Evolutionary conservation across 331 rosid species (phyloP).

Genomic region (Arachis monticola): DNA sequence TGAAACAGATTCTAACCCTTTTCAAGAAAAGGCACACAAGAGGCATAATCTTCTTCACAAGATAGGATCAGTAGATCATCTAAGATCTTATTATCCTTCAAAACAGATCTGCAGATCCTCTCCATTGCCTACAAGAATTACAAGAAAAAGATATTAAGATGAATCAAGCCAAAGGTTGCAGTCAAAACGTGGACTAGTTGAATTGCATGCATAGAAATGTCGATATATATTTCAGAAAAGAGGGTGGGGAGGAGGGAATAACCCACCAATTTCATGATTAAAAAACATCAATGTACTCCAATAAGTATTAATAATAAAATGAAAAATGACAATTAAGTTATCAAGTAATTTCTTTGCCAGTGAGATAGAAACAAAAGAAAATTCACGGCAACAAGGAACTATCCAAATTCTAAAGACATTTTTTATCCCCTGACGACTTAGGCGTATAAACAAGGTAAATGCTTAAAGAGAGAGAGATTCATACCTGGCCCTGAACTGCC

Average conservation of each 20-base stretch:
- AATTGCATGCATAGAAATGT: constrained; percentile 10
- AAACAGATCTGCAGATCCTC: constrained; percentile 65
- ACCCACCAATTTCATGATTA: constrained; percentile 20
- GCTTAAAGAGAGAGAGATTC: constrained; percentile 29
- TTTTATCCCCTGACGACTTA: not conserved
- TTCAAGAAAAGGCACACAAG: constrained; percentile 78
- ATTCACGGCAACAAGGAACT: constrained; percentile 20
- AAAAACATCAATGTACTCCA: constrained; percentile 8
- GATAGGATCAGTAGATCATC: constrained; percentile 84
- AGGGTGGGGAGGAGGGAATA: not conserved
- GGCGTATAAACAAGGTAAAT: constrained; percentile 13
- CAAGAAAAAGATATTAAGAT: constrained; percentile 18
- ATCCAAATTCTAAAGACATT: constrained; percentile 25
- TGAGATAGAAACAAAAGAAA: constrained; percentile 32
- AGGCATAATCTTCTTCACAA: constrained; percentile 82
- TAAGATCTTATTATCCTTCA: constrained; percentile 59
- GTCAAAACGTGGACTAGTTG: constrained; percentile 21
- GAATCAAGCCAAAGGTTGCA: constrained; percentile 25
- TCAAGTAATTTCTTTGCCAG: constrained; percentile 4
- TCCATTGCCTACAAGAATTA: constrained; percentile 61
- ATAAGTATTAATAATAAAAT: constrained; percentile 23
- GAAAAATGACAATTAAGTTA: not conserved
- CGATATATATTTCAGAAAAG: not conserved
- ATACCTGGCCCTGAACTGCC: constrained; percentile 87
- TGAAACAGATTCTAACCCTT: constrained; percentile 61